Base-by-base conservation (phyloP, 176 grass and related monocot genomes). In the Carex parvula region DNA sequence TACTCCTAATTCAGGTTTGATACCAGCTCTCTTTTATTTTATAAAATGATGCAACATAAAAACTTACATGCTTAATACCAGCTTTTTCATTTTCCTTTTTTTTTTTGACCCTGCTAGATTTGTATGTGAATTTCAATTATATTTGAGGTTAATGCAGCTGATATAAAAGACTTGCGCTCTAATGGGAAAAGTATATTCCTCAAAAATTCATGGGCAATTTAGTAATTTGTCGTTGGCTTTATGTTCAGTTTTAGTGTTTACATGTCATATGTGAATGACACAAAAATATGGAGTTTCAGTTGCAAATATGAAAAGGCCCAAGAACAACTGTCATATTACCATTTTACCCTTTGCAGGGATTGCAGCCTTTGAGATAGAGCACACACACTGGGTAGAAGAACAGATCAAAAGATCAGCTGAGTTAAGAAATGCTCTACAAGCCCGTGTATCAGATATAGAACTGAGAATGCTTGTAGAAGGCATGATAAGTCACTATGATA, bases 381-480 rank as follows among this genome's bases (percentile, higher is more conserved):
- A 90, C 56, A 60, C 56, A 3, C 84, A 90, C 55, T 90, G 88
- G 88, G 88, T 90, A 37, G 88, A 86, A 71, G 88, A 90, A 80
- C 88, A 90, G 33, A 87, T 84, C 18, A 86, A 86, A 61, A 85
- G 83, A 46, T 75, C 84, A 20, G 33, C 50, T 84, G 88, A 90
- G 53, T 65, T 90, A 29, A 79, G 88, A 90, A 22, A 74, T 80
- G 88, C 88, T 39, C 58, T 90, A 42, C 88, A 90, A 80, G 85
- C 88, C 78, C 88, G 86, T 84, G 80, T 90, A 62, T 87, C 88
- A n/a, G 88, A 90, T 39, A 87, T 90, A 72, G 88, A 90, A 52
- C 80, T 90, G 56, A 80, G 85, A 22, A 90, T 90, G 84, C 88
- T 90, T 30, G 84, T 90, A 24, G 88, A 90, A 18, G 86, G 84